Conservation (phyloP, 1,139 yeast species). For the Geotrichum siamense region DNA sequence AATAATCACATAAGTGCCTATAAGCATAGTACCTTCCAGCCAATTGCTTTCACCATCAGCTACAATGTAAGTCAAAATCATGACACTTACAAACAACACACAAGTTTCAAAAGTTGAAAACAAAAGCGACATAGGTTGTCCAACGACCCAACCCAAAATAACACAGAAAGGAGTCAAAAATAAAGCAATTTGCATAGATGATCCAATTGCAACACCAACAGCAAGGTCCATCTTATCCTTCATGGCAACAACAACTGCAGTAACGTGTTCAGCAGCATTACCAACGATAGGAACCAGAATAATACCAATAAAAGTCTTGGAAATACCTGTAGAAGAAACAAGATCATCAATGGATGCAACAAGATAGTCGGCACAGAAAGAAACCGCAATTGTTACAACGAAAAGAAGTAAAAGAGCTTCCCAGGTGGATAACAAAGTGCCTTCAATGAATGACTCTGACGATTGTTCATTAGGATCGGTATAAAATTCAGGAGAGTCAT, state of each 20-base stretch:
- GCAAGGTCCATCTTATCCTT: conserved; percentile 97
- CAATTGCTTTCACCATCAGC: conserved; percentile 93
- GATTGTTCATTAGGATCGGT: conserved; percentile 22
- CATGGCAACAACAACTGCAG: conserved; percentile 90
- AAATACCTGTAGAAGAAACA: conserved; percentile 73
- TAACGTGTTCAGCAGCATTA: conserved; percentile 98
- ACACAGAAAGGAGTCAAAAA: conserved; percentile 95
- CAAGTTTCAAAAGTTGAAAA: conserved; percentile 93
- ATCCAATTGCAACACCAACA: conserved; percentile 92
- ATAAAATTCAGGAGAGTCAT: conserved; percentile 22
- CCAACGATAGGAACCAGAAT: conserved; percentile 94
- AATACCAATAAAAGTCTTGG: conserved; percentile 91
- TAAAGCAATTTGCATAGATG: conserved; percentile 88
- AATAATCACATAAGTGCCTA: conserved; percentile 76
- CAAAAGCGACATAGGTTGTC: conserved; percentile 85
- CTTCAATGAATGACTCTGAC: conserved; percentile 30
- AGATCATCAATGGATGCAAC: conserved; percentile 89
- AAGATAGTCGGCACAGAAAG: conserved; percentile 85
- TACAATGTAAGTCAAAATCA: conserved; percentile 77
- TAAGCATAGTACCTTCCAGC: conserved; percentile 91
- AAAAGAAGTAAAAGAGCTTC: conserved; percentile 39
- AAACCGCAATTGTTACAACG: conserved; percentile 70
- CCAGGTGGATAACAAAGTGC: conserved; percentile 24
- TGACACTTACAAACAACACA: conserved; percentile 77
- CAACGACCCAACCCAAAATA: conserved; percentile 83